phyloP scores from a whole-genome alignment of 2,329 filamentous ascomycete species.

The Claviceps arundinis region DNA sequence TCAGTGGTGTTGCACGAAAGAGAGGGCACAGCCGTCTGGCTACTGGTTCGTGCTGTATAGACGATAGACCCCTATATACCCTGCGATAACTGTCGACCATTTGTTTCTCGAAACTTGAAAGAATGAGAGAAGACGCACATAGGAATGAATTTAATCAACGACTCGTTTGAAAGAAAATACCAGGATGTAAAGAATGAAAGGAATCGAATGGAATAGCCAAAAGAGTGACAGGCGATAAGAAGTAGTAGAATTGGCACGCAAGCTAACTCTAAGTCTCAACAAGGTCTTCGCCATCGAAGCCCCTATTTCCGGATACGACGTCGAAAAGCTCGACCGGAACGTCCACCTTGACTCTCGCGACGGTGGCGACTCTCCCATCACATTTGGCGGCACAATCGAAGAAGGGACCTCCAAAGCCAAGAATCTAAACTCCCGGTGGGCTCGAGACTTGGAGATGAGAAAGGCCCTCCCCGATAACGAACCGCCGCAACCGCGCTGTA shows the following conservation, averaged over 20 bases:
- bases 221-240: too few relatives aligned
- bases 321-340: neutral
- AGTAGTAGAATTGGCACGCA: neutral
- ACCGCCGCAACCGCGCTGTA: neutral
- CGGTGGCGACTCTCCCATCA: neutral
- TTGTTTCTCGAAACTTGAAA: too few relatives aligned
- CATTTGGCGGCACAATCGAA: neutral
- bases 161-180: too few relatives aligned
- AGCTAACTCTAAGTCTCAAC: neutral
- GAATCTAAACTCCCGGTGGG: neutral
- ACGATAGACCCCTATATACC: too few relatives aligned
- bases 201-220: too few relatives aligned
- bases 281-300: neutral
- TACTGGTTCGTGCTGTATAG: too few relatives aligned
- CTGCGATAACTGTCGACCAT: too few relatives aligned
- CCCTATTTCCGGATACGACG: neutral
- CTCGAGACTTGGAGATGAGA: neutral
- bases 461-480: neutral
- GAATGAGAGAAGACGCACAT: too few relatives aligned
- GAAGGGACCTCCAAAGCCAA: neutral
- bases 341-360: neutral
- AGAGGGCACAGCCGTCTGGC: too few relatives aligned
- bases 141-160: too few relatives aligned
- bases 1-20: too few relatives aligned
- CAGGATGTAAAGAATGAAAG: too few relatives aligned